These are phyloP conservation scores for Cryphonectria carpinicola DNA, from an alignment of 2,329 filamentous ascomycete species.

Conservation along the genomic window DNA sequence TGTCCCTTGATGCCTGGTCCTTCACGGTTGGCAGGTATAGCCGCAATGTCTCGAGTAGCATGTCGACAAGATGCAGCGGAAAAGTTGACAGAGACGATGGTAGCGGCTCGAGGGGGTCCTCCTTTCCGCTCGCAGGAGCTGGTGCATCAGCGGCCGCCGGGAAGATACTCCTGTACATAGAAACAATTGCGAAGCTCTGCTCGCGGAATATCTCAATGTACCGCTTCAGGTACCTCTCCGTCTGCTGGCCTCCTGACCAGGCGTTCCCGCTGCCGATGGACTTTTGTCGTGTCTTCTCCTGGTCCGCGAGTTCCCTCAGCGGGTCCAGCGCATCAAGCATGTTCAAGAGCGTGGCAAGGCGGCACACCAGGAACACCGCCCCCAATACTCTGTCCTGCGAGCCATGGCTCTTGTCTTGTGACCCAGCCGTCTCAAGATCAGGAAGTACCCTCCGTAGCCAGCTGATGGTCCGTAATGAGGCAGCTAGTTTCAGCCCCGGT, in stretches of 20 bases:
- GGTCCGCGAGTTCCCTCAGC: constrained; percentile 84
- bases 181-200: constrained; percentile 94
- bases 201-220: constrained; percentile 98
- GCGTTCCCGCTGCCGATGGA: constrained; percentile 44
- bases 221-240: constrained; percentile 89
- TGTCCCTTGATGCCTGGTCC: constrained; percentile 81
- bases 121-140: constrained; percentile 21
- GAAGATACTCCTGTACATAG: constrained; percentile 91
- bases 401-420: constrained; percentile 36
- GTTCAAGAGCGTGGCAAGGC: constrained; percentile 75
- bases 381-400: constrained; percentile 71
- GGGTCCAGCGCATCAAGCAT: constrained; percentile 86
- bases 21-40: constrained; percentile 79
- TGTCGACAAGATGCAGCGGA: constrained; percentile 78
- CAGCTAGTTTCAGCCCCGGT: constrained; percentile 82
- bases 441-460: constrained; percentile 88
- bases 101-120: constrained; percentile 58
- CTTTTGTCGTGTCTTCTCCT: constrained; percentile 65
- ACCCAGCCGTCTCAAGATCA: constrained; percentile 62
- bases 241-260: constrained; percentile 82
- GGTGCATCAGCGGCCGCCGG: constrained; percentile 52
- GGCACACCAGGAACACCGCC: constrained; percentile 84
- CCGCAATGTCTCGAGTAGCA: constrained; percentile 77
- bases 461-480: constrained; percentile 86
- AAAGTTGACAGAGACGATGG: constrained; percentile 84